Evolutionary conservation across 441 rosid genomes (phyloP), one percentile per base, ranked within the genome.

Genomic region (Jatropha podagrica): DNA sequence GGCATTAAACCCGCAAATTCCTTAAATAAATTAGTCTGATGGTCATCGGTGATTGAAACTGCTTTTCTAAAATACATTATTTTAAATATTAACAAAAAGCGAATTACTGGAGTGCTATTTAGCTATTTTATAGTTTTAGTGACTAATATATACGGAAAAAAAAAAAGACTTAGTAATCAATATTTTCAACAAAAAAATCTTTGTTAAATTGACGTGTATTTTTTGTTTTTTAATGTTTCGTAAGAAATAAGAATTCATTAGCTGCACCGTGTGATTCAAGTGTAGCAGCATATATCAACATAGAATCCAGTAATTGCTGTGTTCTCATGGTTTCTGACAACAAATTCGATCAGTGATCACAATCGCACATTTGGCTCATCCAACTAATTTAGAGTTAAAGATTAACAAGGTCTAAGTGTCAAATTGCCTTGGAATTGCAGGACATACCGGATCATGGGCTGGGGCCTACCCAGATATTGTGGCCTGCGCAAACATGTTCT

Each of bases 361-460:
- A 23, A 1, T 66, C 70, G 13, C 1, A 52, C 32, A 8, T 54
- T 69, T 69, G 72, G 61, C 61, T 26, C 13, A 46, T 48, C 52
- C 14, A 48, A 2, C 9, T 65, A 40, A 26, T 18, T 65, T 7
- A 7, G 13, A 64, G 48, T 32, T 32, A 32, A 1, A 32, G 32
- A 23, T 0, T 41, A 18, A 65, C 67, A 60, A 37, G 20, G 20
- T 8, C 49, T 38, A 15, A 20, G 27, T 41, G 26, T 38, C 69
- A 44, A 52, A 27, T 17, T 75, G 14, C 49, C 41, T 74, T 40
- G 40, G 14, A 9, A 51, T 41, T 48, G 82, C 89, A 92, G 96
- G 86, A 18, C 97, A 93, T 74, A 84, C 97, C 42, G 96, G 94
- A 76, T 91, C 97, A 20, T 93, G 97, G 96, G 96, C 92, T 56